Percentiles rank a stretch among this genome's conserved stretches.
Conservation (phyloP, 208 protist genomes). For the Crithidia fasciculata region DNA sequence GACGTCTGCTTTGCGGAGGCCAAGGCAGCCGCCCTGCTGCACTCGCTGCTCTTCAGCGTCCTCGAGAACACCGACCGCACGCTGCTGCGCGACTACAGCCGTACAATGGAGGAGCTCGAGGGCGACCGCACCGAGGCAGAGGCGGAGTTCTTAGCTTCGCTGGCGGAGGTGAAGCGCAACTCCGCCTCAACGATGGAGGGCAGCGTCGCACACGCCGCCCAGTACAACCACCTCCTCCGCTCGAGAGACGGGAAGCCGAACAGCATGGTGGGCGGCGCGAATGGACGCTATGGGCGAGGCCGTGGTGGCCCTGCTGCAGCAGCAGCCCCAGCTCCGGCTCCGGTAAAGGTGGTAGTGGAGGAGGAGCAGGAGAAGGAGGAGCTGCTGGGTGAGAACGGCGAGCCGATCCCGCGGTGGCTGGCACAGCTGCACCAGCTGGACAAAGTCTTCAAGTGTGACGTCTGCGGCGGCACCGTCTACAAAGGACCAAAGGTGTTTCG, state of each 20-base stretch:
- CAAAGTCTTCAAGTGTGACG: conserved; percentile 82
- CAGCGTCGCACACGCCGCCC: conserved; percentile 70
- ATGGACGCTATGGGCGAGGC: background rate
- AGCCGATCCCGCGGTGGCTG: conserved; percentile 83
- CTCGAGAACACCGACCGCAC: conserved; percentile 70
- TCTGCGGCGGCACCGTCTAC: conserved; percentile 89
- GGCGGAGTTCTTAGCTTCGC: conserved; percentile 70
- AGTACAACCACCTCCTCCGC: conserved; percentile 56
- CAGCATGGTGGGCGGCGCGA: background rate
- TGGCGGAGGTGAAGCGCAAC: conserved; percentile 56
- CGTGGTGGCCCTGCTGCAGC: background rate
- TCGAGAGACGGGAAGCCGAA: conserved; percentile 15
- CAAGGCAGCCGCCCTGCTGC: conserved; percentile 64
- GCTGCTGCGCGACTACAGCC: conserved; percentile 79
- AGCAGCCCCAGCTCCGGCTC: background rate
- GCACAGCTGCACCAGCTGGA: conserved; percentile 84
- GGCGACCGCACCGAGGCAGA: conserved; percentile 57
- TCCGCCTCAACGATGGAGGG: conserved; percentile 70
- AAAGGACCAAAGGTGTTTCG: conserved; percentile 85
- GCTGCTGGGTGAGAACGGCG: conserved; percentile 77
- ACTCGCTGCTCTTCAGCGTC: conserved; percentile 71
- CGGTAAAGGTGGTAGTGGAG: conserved; percentile 12
- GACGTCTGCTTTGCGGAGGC: conserved; percentile 65
- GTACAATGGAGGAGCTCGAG: conserved; percentile 85
- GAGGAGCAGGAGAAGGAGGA: conserved; percentile 44